These are phyloP conservation scores for Hydnomerulius pinastri DNA, from an alignment of 768 basidiomycete species.

Conservation along the genomic window DNA sequence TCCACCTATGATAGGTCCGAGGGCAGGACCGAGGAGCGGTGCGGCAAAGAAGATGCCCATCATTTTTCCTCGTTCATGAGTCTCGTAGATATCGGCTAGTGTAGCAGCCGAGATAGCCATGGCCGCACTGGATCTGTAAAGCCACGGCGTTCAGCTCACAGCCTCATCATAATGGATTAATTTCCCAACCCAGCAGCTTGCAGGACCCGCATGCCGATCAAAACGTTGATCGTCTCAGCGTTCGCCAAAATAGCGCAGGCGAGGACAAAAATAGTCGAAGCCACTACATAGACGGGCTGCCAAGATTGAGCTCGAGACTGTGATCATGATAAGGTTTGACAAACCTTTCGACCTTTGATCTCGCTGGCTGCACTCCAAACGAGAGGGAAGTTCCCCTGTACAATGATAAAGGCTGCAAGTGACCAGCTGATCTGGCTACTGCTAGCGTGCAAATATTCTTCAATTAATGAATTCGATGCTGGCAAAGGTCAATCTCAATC, in stretches of 20 bases:
- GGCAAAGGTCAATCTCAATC: neutral
- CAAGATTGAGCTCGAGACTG: slow-evolving; percentile 4
- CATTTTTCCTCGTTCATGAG: slow-evolving; percentile 71
- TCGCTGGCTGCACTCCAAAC: slow-evolving; percentile 73
- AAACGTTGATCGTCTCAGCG: slow-evolving; percentile 49
- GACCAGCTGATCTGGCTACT: slow-evolving; percentile 64
- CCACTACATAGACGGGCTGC: slow-evolving; percentile 55
- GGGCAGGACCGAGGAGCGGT: slow-evolving; percentile 72
- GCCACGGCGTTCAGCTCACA: slow-evolving; percentile 9
- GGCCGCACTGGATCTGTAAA: slow-evolving; percentile 59
- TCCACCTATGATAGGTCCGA: slow-evolving; percentile 76
- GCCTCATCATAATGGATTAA: slow-evolving; percentile 1
- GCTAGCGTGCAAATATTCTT: slow-evolving; percentile 59
- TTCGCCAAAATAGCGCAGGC: slow-evolving; percentile 60
- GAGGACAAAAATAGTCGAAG: slow-evolving; percentile 52
- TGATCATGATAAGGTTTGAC: slow-evolving; percentile 9
- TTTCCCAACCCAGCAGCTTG: slow-evolving; percentile 61
- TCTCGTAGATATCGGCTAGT: slow-evolving; percentile 77
- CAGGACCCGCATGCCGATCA: slow-evolving; percentile 70
- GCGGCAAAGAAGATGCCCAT: slow-evolving; percentile 84
- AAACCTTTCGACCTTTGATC: slow-evolving; percentile 72
- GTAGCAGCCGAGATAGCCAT: slow-evolving; percentile 76
- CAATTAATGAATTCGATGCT: slow-evolving; percentile 68
- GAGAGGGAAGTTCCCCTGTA: slow-evolving; percentile 70
- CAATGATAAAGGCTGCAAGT: slow-evolving; percentile 69